Evolutionary conservation across 2,329 filamentous ascomycete genomes (phyloP).

Genomic region (Lecanicillium sp.): DNA sequence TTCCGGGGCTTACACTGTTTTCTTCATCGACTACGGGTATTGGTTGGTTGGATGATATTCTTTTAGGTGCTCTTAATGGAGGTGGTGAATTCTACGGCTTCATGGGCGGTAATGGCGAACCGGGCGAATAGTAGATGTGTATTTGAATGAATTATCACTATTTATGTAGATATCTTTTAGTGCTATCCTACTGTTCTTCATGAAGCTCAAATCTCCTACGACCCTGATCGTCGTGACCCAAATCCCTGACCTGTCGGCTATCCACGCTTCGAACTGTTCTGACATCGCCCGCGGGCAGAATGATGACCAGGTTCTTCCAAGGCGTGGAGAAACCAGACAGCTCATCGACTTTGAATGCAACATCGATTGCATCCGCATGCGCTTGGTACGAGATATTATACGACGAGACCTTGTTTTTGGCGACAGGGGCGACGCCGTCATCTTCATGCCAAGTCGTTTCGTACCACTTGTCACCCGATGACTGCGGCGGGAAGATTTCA

Average conservation of each 20-base stretch:
- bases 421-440: constrained; percentile 24
- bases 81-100: constrained; percentile 14
- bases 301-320: constrained; percentile 23
- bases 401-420: constrained; percentile 23
- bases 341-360: constrained; percentile 24
- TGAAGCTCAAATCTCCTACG: constrained; percentile 14
- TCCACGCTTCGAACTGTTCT: constrained; percentile 12
- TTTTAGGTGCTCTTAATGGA: constrained; percentile 14
- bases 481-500: constrained; percentile 32
- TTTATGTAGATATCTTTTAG: too few species aligned
- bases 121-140: neutral
- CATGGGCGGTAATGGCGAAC: neutral
- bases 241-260: constrained; percentile 5
- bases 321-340: constrained; percentile 22
- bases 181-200: neutral
- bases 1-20: constrained; percentile 41
- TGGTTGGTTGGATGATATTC: constrained; percentile 18
- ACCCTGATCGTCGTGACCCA: constrained; percentile 15
- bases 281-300: constrained; percentile 24
- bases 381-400: constrained; percentile 22
- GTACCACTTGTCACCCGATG: constrained; percentile 16
- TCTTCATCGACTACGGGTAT: constrained; percentile 17
- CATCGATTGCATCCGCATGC: constrained; percentile 13
- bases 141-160: too few species aligned
- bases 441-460: constrained; percentile 29